Evolutionary conservation across 2,329 filamentous ascomycete species (phyloP).

Genomic region (Claviceps sp.): DNA sequence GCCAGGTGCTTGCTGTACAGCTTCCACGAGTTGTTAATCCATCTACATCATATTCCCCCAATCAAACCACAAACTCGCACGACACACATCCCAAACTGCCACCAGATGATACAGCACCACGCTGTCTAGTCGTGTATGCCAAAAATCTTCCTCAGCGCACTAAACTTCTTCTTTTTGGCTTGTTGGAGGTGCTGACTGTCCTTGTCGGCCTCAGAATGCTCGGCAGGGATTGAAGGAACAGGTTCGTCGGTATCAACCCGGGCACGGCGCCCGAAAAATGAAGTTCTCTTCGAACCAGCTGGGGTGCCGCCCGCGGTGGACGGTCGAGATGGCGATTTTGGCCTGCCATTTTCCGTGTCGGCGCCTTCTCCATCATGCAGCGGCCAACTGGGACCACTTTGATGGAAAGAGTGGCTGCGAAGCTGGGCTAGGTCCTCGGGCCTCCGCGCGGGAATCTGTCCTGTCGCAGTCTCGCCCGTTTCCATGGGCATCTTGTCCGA

Average conservation of each 20-base stretch:
- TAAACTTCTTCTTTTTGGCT: conserved; percentile 54
- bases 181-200: conserved; percentile 2
- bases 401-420: conserved; percentile 21
- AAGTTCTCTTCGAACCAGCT: conserved; percentile 11
- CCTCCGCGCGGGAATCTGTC: conserved; percentile 48
- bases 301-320: conserved; percentile 20
- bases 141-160: conserved; percentile 52
- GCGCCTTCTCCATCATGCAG: conserved; percentile 18
- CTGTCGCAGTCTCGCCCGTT: conserved; percentile 40
- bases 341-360: conserved; percentile 13
- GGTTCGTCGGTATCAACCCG: conserved; percentile 7
- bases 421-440: conserved; percentile 37
- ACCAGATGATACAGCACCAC: conserved; percentile 6
- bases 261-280: conserved; percentile 18
- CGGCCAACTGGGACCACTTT: conserved; percentile 21
- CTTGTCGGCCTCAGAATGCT: background rate
- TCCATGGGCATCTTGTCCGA: conserved; percentile 41
- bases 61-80: background rate
- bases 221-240: conserved; percentile 3
- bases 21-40: background rate
- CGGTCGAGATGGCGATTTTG: conserved; percentile 17
- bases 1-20: background rate
- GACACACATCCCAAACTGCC: background rate
- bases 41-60: background rate
- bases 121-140: conserved; percentile 29